phyloP scores from a whole-genome alignment of 75 land plant species.

The Chamaecyparis obtusa region DNA sequence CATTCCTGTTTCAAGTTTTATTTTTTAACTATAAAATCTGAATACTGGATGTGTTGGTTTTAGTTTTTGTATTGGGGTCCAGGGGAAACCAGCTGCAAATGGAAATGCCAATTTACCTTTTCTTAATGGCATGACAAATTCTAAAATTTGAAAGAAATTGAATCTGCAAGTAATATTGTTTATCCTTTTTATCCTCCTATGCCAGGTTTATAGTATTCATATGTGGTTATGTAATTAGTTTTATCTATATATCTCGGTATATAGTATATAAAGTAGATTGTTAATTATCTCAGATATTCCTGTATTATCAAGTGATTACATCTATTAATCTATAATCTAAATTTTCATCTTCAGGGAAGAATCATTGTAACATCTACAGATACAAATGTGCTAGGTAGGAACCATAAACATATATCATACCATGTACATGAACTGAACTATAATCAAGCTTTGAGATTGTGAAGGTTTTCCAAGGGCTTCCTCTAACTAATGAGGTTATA shows the following conservation, averaged over 20 bases:
- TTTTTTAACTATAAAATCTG: not conserved
- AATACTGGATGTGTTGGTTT: not conserved
- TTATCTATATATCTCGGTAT: not conserved
- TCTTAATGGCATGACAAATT: constrained; percentile 69
- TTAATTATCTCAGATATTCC: not conserved
- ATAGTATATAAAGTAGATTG: not conserved
- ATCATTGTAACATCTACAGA: too few relatives aligned
- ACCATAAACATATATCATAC: too few relatives aligned
- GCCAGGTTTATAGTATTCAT: not conserved
- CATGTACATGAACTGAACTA: too few relatives aligned
- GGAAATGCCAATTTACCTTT: constrained; percentile 42
- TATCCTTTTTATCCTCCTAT: not conserved
- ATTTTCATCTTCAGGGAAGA: too few relatives aligned
- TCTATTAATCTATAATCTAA: too few relatives aligned
- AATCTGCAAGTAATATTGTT: constrained; percentile 19
- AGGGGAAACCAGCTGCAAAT: constrained; percentile 62
- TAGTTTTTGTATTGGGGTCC: constrained; percentile 12
- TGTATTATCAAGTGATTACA: too few relatives aligned
- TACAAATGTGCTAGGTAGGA: too few relatives aligned
- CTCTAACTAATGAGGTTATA: too few relatives aligned
- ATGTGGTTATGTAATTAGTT: not conserved
- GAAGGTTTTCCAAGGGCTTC: too few relatives aligned
- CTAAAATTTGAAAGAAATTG: constrained; percentile 56
- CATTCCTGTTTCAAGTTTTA: not conserved
- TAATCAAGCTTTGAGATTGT: too few relatives aligned